Base-by-base conservation (phyloP, 192 early-diverging fungal genomes). In the Rhizoclosmatium sp. region DNA sequence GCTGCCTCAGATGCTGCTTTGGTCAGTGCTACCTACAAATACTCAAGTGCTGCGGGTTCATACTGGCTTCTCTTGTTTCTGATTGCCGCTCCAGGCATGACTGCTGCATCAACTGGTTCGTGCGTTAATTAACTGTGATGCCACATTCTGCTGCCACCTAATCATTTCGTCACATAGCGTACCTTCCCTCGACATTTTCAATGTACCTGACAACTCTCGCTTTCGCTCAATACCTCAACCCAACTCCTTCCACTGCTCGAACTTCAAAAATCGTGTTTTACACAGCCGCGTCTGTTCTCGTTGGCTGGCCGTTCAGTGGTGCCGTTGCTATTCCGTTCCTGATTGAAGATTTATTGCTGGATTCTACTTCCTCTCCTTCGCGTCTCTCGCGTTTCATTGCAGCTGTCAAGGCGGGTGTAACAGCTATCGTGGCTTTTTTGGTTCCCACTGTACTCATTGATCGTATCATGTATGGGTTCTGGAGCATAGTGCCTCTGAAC, bases 111-210 rank as follows among this genome's bases (percentile, higher is more conserved):
- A 0, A 88, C 90, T 59, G 92, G 94, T 94, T 86, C 31, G 31
- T 31, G 31, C 31, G 31, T 31, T 54, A 54, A 54, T 12, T 54
- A 12, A 54, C 51, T 12, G 16, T 16, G 9, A 54, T 54, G 16
- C 51, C 31, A 31, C 31, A 31, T 31, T 31, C 31, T 31, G 31
- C 31, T 31, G 31, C 31, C 31, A 31, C 31, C 31, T 16, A 58
- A 58, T 16, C 21, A 14, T 58, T 58, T 58, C 21, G n/a, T 58
- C 21, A 58, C 14, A 54, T 74, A 85, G 95, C 96, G 42, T 91
- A 90, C 80, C 84, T 99, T 45, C 98, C 98, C 0, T 96, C 96
- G 10, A 89, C 94, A 39, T 97, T 98, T 86, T 92, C 95, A 59
- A 99, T 98, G 98, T 92, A 90, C 74, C 81, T 88, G n/a, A 86